These are phyloP conservation scores for Carex scoparia DNA, from an alignment of 176 grass and related monocot species.

Conservation along the genomic window DNA sequence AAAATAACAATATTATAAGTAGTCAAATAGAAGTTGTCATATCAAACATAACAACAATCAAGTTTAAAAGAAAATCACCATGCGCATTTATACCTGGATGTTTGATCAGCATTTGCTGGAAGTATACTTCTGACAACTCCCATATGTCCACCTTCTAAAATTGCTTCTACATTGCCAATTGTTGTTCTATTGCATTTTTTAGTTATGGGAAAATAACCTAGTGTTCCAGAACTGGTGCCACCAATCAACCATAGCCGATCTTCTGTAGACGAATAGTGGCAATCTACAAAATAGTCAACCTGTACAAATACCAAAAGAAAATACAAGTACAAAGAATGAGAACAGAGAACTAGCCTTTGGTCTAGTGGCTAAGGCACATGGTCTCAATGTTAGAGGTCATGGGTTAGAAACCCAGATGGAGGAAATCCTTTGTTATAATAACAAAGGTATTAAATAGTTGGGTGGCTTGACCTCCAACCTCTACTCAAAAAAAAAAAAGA, in stretches of 20 bases:
- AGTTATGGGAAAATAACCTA: slow-evolving; percentile 76
- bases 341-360: neutral
- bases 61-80: neutral
- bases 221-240: slow-evolving; percentile 50
- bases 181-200: slow-evolving; percentile 10
- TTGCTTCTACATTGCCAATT: slow-evolving; percentile 53
- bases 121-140: slow-evolving; percentile 63
- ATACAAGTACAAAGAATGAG: neutral
- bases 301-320: slow-evolving; percentile 20
- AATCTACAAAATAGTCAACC: slow-evolving; percentile 93
- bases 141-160: slow-evolving; percentile 76
- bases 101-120: slow-evolving; percentile 31
- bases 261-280: slow-evolving; percentile 66
- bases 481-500: neutral
- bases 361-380: too few relatives aligned
- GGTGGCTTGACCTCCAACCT: too few relatives aligned
- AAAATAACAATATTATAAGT: neutral
- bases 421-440: too few relatives aligned
- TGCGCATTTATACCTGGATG: slow-evolving; percentile 1
- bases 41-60: neutral
- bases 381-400: too few relatives aligned
- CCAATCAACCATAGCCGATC: slow-evolving; percentile 75
- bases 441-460: too few relatives aligned
- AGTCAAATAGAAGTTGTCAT: neutral
- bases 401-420: too few relatives aligned